phyloP scores from a whole-genome alignment of 768 basidiomycete genomes.

The Leccinum broughii region DNA sequence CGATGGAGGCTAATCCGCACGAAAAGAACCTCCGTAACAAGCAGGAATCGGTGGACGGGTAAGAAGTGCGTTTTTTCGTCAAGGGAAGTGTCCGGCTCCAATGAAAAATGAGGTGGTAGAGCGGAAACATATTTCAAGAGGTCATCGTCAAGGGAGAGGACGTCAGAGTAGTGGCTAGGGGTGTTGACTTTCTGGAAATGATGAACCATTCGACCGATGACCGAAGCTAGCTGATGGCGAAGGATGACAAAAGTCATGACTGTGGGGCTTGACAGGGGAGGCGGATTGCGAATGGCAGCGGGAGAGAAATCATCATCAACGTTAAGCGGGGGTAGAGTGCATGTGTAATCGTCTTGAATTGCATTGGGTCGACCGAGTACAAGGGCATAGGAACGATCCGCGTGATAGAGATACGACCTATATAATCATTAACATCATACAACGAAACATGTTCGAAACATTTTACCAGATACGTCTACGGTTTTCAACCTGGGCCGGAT shows the following conservation, averaged over 20 bases:
- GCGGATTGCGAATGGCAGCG: constrained; percentile 46
- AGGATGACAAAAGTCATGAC: constrained; percentile 87
- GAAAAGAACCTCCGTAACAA: constrained; percentile 88
- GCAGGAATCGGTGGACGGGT: constrained; percentile 82
- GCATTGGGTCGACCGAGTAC: constrained; percentile 89
- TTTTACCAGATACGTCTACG: constrained; percentile 83
- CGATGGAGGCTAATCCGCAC: constrained; percentile 83
- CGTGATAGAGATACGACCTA: constrained; percentile 91
- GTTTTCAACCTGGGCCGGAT: constrained; percentile 79
- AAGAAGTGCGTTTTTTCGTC: constrained; percentile 68
- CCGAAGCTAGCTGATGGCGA: constrained; percentile 74
- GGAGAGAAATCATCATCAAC: constrained; percentile 59
- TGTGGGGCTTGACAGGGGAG: constrained; percentile 70
- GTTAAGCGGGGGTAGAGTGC: constrained; percentile 74
- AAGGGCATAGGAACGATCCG: constrained; percentile 88
- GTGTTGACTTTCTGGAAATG: constrained; percentile 88
- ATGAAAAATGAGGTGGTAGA: constrained; percentile 77
- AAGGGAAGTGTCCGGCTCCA: constrained; percentile 74
- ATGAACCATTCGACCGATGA: constrained; percentile 89
- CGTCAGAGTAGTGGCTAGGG: constrained; percentile 80
- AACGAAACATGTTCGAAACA: not conserved
- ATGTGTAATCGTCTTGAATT: constrained; percentile 88
- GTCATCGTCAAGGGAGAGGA: constrained; percentile 79
- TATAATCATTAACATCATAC: constrained; percentile 7
- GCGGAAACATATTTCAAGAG: constrained; percentile 71